Evolutionary conservation across 306 rosid genomes (phyloP).

Genomic region (Gynostemma pentaphyllum): DNA sequence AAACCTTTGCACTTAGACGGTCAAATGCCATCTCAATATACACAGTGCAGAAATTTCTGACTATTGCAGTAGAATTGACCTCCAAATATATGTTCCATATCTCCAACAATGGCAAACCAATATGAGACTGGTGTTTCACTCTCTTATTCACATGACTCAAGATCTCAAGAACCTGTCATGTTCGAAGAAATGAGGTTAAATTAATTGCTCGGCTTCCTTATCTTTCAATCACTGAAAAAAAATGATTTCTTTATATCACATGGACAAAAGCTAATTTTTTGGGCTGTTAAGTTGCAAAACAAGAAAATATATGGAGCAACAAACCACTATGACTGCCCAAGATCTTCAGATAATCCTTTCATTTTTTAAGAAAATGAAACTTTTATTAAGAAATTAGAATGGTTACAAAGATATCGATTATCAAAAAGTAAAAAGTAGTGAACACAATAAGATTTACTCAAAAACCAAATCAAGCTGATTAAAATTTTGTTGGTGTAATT

Average conservation of each 20-base stretch:
- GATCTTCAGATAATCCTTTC: not conserved
- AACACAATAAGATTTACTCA: not conserved
- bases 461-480: not conserved
- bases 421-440: not conserved
- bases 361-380: not conserved
- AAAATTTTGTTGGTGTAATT: not conserved
- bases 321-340: not conserved
- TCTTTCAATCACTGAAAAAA: too few species aligned
- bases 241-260: not conserved
- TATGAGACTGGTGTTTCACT: conserved; percentile 75
- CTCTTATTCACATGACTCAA: conserved; percentile 96
- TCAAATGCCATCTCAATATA: conserved; percentile 94
- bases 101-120: conserved; percentile 73
- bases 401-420: not conserved
- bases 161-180: conserved; percentile 79
- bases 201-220: too few species aligned
- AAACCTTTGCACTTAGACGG: conserved; percentile 53
- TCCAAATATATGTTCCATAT: conserved; percentile 70
- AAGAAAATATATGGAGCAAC: not conserved
- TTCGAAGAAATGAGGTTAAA: conserved; percentile 12
- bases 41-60: conserved; percentile 88
- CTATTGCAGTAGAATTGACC: conserved; percentile 51
- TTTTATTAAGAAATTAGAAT: not conserved
- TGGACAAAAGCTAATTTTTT: not conserved
- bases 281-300: not conserved